Conservation (phyloP, 306 rosid genomes). For the Neltuma alba region DNA sequence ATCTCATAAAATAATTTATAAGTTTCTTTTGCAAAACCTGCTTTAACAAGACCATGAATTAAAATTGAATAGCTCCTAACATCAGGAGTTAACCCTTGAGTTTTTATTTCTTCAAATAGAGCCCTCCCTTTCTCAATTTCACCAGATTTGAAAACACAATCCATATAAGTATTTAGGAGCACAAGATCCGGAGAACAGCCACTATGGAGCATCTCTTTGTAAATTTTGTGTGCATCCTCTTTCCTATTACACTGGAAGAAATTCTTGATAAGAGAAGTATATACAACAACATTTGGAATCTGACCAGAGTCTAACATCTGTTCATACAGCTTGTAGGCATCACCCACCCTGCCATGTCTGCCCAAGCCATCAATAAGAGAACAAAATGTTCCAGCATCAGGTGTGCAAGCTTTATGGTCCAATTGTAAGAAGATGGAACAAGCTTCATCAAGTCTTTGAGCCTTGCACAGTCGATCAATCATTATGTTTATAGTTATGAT, state of each 20-base stretch:
- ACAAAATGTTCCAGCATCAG: slow-evolving; percentile 73
- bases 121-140: slow-evolving; percentile 84
- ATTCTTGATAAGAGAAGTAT: slow-evolving; percentile 80
- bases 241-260: slow-evolving; percentile 88
- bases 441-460: slow-evolving; percentile 83
- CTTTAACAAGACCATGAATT: slow-evolving; percentile 86
- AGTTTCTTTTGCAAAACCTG: slow-evolving; percentile 84
- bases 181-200: slow-evolving; percentile 80
- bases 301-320: slow-evolving; percentile 82
- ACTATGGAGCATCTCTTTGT: slow-evolving; percentile 75
- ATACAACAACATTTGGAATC: slow-evolving; percentile 67
- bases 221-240: slow-evolving; percentile 96
- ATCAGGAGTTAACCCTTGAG: slow-evolving; percentile 70
- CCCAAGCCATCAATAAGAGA: slow-evolving; percentile 96
- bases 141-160: slow-evolving; percentile 86
- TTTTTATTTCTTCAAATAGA: slow-evolving; percentile 78
- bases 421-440: slow-evolving; percentile 79
- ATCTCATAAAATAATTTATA: slow-evolving; percentile 69
- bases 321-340: slow-evolving; percentile 89
- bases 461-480: slow-evolving; percentile 89
- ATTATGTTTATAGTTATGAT: slow-evolving; percentile 86
- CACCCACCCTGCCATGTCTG: slow-evolving; percentile 72
- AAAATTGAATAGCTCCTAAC: slow-evolving; percentile 83
- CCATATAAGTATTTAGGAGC: slow-evolving; percentile 94
- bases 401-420: slow-evolving; percentile 80